Base-by-base conservation (phyloP, 805 yeast genomes). In the Wickerhamiella azyma region DNA sequence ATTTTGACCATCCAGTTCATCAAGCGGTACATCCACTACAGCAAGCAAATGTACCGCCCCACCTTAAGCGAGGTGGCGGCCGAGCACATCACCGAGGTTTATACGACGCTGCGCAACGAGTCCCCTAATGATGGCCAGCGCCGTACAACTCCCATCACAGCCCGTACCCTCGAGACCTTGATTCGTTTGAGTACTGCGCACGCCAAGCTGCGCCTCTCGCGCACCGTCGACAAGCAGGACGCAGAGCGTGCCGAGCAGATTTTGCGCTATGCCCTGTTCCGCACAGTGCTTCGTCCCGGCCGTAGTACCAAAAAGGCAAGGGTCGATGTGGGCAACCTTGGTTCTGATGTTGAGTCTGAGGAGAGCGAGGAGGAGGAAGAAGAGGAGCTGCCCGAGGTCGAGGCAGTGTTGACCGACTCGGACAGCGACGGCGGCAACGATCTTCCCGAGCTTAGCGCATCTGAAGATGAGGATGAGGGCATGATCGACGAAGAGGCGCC, bases 111-210 rank as follows among this genome's bases (percentile, higher is more conserved):
- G 53, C 76, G 98, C 67, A 88, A 86, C 61, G 81, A 79, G 57
- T 82, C 79, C 53, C 48, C 65, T 19, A 55, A 55, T 3, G 59
- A 55, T 32, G 64, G 65, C 40, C 65, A 61, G 50, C 59, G 71
- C 33, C 75, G 81, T 45, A 88, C 96, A 0, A 81, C 95, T 1
- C 97, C 98, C 32, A 84, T 89, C 53, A 89, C 98, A 1, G 94
- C 97, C n/a, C 83, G 98, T 77, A 92, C 97, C 4, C 70, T 89
- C 55, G 98, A 89, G 65, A 89, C 98, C 0, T 70, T 89, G 53
- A 89, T 89, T 62, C 94, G 98, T 70, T 69, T 89, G 49, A 72
- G 96, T 0, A 84, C 96, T 1, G 97, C 98, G 0, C 97, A 92
- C 64, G 97, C 97, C 9, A 89, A 92, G 62, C 84, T 89, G n/a